Base-by-base conservation (phyloP, 139 green algal genomes). In the Haematococcus lacustris region DNA sequence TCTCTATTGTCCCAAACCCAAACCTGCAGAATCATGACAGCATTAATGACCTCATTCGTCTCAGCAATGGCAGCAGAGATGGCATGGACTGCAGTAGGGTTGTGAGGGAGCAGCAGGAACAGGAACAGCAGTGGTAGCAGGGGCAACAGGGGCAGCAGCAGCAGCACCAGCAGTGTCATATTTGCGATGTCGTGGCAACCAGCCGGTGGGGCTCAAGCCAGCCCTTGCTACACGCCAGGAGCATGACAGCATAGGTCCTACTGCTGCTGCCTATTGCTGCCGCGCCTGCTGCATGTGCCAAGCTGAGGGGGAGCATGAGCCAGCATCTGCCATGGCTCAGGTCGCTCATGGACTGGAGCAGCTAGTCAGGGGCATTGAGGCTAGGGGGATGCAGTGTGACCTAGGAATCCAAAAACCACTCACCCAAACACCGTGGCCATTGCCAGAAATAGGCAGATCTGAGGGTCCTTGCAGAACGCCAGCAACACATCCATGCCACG, bases 1-100 rank as follows among this genome's bases (percentile, higher is more conserved):
- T 76, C 35, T 82, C 82, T 17, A 85, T 84, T 28, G 65, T 74
- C 1, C 74, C 74, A 32, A 74, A 80, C 23, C 74, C 74, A 30
- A 64, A 35, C 37, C 61, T 68, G 61, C 61, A 68, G 9, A 23
- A 13, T 13, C 9, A 13, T 65, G 57, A 13, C 13, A 57, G 13
- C 13, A 13, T 13, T 57, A 21, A 57, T 57, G 13, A 21, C 13
- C 47, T 57, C 13, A 28, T 57, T 13, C 47, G 75, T 62, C 7
- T 60, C 0, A 60, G 2, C 26, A 25, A 37, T 33, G 43, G 32
- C 4, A 23, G 32, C 0, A 47, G 34, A 66, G 50, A 26, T 47
- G 32, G 9, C 25, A 43, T 51, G 26, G 5, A 26, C 2, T 26
- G 4, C 7, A 6, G 26, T 23, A 30, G 3, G 68, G 26, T 35